phyloP scores from a whole-genome alignment of 83 land plant genomes.

The Picea mariana region DNA sequence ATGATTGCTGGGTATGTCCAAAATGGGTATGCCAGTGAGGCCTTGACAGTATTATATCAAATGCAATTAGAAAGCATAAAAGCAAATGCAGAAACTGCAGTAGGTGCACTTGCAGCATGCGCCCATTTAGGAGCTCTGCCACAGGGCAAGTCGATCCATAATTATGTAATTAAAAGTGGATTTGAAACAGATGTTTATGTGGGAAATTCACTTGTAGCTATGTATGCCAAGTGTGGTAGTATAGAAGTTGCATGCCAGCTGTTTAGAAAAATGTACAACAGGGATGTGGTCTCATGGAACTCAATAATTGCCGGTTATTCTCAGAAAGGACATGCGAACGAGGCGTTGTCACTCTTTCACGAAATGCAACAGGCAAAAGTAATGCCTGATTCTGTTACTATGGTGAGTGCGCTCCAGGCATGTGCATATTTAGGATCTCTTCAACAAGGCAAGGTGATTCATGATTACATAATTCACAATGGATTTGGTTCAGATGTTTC shows the following conservation, averaged over 20 bases:
- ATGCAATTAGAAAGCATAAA: not conserved
- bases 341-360: constrained; percentile 22
- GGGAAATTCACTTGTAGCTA: constrained; percentile 29
- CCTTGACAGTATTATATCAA: constrained; percentile 29
- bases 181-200: constrained; percentile 23
- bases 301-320: constrained; percentile 42
- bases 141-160: constrained; percentile 20
- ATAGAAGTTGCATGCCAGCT: constrained; percentile 22
- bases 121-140: not conserved
- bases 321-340: constrained; percentile 20
- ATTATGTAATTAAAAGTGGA: constrained; percentile 23
- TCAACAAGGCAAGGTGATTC: constrained; percentile 30
- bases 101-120: constrained; percentile 37
- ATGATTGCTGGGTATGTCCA: constrained; percentile 62
- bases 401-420: constrained; percentile 38
- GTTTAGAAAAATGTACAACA: constrained; percentile 24
- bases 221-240: constrained; percentile 47
- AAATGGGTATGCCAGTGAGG: constrained; percentile 48
- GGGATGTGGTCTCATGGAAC: constrained; percentile 40
- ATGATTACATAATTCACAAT: constrained; percentile 31
- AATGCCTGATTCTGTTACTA: constrained; percentile 38
- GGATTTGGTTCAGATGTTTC: constrained; percentile 30
- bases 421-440: constrained; percentile 20
- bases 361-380: constrained; percentile 37
- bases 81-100: not conserved